Evolutionary conservation across 2,329 filamentous ascomycete genomes (phyloP).

Genomic region (Penicillium sp.): DNA sequence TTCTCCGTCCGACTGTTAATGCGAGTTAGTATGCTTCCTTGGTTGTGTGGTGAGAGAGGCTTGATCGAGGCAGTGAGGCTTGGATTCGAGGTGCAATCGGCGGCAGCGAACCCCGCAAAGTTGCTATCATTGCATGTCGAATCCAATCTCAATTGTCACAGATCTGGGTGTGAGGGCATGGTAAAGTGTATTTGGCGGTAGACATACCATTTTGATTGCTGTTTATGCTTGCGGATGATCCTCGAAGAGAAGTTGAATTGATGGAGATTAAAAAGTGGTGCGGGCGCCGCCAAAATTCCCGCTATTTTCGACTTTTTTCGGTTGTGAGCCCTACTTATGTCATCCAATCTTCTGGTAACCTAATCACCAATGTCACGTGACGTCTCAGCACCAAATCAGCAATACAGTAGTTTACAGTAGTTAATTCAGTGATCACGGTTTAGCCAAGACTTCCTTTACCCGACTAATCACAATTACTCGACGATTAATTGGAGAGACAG

Average conservation of each 20-base stretch:
- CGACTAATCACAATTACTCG: no score
- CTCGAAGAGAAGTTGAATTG: conserved; percentile 50
- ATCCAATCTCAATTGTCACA: conserved; percentile 11
- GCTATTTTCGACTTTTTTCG: conserved; percentile 31
- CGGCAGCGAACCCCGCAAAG: background rate
- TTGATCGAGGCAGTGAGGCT: background rate
- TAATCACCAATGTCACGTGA: conserved; percentile 2
- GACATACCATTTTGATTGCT: conserved; percentile 50
- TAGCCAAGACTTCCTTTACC: no score
- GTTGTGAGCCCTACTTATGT: conserved; percentile 37
- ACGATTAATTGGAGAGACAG: no score
- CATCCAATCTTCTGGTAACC: conserved; percentile 8
- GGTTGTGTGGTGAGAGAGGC: background rate
- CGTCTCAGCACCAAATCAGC: no score
- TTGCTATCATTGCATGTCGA: conserved; percentile 1
- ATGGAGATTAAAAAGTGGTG: conserved; percentile 23
- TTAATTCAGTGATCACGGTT: no score
- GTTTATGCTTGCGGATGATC: conserved; percentile 50
- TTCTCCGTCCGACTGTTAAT: conserved; percentile 96
- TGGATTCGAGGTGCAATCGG: background rate
- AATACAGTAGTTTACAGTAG: no score
- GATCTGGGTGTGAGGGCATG: background rate
- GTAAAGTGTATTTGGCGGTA: background rate
- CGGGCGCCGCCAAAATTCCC: conserved; percentile 20
- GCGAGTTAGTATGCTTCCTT: background rate